Base-by-base conservation (phyloP, 2,329 filamentous ascomycete species). In the Penicillium expansum region DNA sequence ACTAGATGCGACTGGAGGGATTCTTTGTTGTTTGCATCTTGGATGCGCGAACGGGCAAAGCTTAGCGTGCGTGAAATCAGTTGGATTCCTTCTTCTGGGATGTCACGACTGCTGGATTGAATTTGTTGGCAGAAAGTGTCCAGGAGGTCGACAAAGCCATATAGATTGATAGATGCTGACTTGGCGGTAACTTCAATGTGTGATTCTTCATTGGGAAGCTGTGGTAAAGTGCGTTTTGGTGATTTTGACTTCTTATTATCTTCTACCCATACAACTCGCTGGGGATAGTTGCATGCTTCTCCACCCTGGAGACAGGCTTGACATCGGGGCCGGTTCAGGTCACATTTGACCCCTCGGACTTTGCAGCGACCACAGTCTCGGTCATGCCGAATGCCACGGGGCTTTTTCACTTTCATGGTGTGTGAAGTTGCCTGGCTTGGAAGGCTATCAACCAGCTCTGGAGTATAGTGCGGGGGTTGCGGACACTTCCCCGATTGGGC, bases 1-100 rank as follows among this genome's bases (percentile, higher is more conserved):
- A 70, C 67, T 0, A 78, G 67, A 57, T 69, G 67, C 6, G 60
- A 65, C 18, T 66, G 64, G 7, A 70, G 66, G 4, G 65, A 62
- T 24, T 64, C 52, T 20, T 62, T 57, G 7, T 60, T 53, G 35
- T 58, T 57, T 22, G 52, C 54, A n/a, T 62, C 64, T 45, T 64
- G 57, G 14, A 69, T 62, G 8, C 63, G 63, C 2, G 60, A 61
- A 14, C 61, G 63, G 6, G 67, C 66, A 29, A 69, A 69, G 45
- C 56, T 60, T 18, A 67, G 54, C 14, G 65, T 66, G 29, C 60
- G 66, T 45, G 66, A 63, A 4, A 68, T 67, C 4, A 69, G 55
- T 7, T 68, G 56, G 20, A 66, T 57, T 20, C 63, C 60, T 55
- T 68, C 61, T 9, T 62, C 52, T 18, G 66, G 64, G 10, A 69